phyloP scores from a whole-genome alignment of 163 green algal species.

The Volvox carteri region DNA sequence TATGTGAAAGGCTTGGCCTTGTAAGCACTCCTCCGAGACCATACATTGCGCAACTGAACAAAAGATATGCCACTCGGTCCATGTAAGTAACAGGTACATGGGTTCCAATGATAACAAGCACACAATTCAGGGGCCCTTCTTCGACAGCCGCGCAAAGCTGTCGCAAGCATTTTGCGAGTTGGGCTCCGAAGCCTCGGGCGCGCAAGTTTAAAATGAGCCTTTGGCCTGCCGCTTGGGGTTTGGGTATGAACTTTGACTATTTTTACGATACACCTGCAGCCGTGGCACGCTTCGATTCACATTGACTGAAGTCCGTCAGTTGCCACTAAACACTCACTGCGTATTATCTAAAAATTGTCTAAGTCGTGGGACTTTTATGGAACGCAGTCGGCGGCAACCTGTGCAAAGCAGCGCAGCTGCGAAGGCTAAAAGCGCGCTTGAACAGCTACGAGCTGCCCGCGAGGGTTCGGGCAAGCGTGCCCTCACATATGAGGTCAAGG shows the following conservation, averaged over 20 bases:
- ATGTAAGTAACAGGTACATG: too few species aligned
- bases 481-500: constrained; percentile 78
- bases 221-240: background rate
- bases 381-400: constrained; percentile 57
- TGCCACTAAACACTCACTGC: background rate
- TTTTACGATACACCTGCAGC: too few species aligned
- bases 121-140: too few species aligned
- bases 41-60: too few species aligned
- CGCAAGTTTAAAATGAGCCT: background rate
- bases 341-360: background rate
- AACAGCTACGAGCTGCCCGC: constrained; percentile 55
- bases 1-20: too few species aligned
- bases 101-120: too few species aligned
- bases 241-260: background rate
- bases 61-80: too few species aligned
- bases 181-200: background rate
- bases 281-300: too few species aligned
- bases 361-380: constrained; percentile 53
- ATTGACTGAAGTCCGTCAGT: too few species aligned
- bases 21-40: too few species aligned
- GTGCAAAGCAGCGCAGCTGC: constrained; percentile 35
- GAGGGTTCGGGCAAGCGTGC: constrained; percentile 66
- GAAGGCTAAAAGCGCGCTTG: constrained; percentile 53
- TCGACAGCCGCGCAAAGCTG: too few species aligned
- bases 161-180: too few species aligned